A percentile compares a stretch with the other conserved stretches of the same genome.
Evolutionary conservation across 805 yeast species (phyloP).

Genomic region (Lachancea sp.): DNA sequence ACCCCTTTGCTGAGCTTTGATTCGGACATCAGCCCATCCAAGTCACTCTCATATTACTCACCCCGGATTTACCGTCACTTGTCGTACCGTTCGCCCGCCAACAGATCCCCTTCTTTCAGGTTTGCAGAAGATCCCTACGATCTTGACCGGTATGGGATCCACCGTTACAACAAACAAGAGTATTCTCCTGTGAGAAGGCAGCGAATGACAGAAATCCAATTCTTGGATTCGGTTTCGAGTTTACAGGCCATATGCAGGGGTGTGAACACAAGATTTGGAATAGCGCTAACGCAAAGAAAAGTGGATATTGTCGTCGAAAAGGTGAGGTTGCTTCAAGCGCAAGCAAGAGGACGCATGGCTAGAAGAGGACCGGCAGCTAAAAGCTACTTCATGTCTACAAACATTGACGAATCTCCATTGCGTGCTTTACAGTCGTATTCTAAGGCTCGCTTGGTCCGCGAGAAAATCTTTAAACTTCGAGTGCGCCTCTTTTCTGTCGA

Average conservation of each 20-base stretch:
- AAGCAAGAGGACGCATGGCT: conserved; percentile 44
- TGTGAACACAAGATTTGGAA: conserved; percentile 53
- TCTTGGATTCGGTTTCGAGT: conserved; percentile 34
- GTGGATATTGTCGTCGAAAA: conserved; percentile 50
- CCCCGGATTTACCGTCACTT: conserved; percentile 27
- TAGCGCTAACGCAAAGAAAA: conserved; percentile 59
- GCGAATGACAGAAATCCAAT: conserved; percentile 28
- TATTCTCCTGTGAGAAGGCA: conserved; percentile 29
- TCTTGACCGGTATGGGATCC: conserved; percentile 19
- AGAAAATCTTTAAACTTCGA: conserved; percentile 20
- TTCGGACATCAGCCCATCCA: conserved; percentile 24
- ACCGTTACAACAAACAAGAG: conserved; percentile 13
- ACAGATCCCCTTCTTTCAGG: conserved; percentile 25
- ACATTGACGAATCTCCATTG: neutral
- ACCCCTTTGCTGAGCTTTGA: conserved; percentile 3
- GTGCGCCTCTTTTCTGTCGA: conserved; percentile 25
- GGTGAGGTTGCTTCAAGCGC: conserved; percentile 43
- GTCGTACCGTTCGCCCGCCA: conserved; percentile 20
- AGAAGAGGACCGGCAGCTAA: conserved; percentile 14
- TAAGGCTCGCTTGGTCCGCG: conserved; percentile 40
- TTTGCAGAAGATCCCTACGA: conserved; percentile 24
- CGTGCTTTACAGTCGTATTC: conserved; percentile 45
- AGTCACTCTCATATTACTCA: conserved; percentile 29
- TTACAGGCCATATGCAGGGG: conserved; percentile 72
- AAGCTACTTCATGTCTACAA: neutral